Evolutionary conservation across 768 basidiomycete species (phyloP), one percentile per base, ranked within the genome.

Genomic region (Strobilomyces confusus): DNA sequence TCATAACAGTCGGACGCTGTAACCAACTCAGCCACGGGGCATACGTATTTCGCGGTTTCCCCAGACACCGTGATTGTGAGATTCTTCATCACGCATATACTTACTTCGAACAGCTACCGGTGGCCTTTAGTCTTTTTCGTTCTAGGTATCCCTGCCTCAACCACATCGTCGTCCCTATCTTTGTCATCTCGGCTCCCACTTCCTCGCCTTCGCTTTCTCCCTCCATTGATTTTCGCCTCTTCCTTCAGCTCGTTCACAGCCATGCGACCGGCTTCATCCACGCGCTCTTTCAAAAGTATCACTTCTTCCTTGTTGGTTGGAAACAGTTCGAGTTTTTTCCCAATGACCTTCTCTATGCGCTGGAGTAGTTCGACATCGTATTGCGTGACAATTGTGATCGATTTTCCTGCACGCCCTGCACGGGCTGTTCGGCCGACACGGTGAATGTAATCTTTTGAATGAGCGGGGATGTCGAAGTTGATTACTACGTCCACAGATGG

Each of bases 401-500:
- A 87, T 74, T 98, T 98, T 41, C 97, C 97, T 2, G 93, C 84
- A 40, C 97, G 83, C n/a, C 97, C 97, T 3, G 97, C 97, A 65
- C 97, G 88, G 7, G 97, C 97, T 30, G 97, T 99, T 52, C 97
- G 84, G 36, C 97, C 97, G 11, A 99, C 97, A 41, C 97, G 85
- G 68, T 99, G 97, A 46, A 99, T 97, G 72, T 99, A 99, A 69
- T 98, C 97, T 75, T 99, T 98, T 15, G 95, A 98, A 68, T 98
- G 92, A 1, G 92, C 92, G 1, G 97, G 97, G 58, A 98, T 88
- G 69, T 97, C 95, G 69, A 92, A 99, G 72, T 99, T 99, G 72
- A 99, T 91, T 52, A 99, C 95, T 33, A 95, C 76, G 65, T 99
- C 97, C 36, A 99, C 97, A 25, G 87, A 82, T 12, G 95, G 94